A percentile compares a stretch with the other conserved stretches of the same genome.
These are phyloP conservation scores for Penicillium sp. DNA, from an alignment of 2,329 filamentous ascomycete species.

Conservation along the genomic window DNA sequence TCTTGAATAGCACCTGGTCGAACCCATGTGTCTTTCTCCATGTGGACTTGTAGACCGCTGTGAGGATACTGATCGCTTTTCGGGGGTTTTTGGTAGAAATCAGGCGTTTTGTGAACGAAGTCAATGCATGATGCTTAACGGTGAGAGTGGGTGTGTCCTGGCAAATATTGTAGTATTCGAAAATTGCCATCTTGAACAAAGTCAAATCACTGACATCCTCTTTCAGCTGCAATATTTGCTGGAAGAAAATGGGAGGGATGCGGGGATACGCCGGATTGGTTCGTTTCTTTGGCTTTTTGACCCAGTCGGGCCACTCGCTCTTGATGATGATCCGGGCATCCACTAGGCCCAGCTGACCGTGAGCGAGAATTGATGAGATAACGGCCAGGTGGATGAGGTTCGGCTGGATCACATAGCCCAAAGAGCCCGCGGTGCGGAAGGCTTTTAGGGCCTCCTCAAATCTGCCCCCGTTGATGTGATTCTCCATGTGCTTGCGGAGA, in stretches of 20 bases:
- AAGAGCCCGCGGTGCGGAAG: constrained; percentile 34
- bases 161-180: constrained; percentile 46
- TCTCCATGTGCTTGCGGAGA: constrained; percentile 42
- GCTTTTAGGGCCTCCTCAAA: constrained; percentile 35
- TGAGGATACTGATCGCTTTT: constrained; percentile 39
- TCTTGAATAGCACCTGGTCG: constrained; percentile 43
- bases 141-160: constrained; percentile 34
- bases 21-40: constrained; percentile 39
- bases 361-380: constrained; percentile 39
- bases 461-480: constrained; percentile 43
- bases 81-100: constrained; percentile 29
- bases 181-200: constrained; percentile 40
- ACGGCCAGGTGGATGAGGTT: constrained; percentile 43
- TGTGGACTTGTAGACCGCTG: constrained; percentile 42
- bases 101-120: constrained; percentile 32
- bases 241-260: constrained; percentile 41
- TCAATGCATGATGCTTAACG: constrained; percentile 43
- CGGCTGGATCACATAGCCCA: constrained; percentile 36
- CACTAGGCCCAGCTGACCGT: constrained; percentile 26
- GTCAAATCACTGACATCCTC: constrained; percentile 25
- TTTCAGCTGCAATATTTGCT: constrained; percentile 35
- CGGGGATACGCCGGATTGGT: constrained; percentile 27
- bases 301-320: constrained; percentile 29
- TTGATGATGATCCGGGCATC: constrained; percentile 40
- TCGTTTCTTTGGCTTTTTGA: constrained; percentile 10